Evolutionary conservation across 2,329 filamentous ascomycete species (phyloP).

Genomic region (Aspergillus niger): DNA sequence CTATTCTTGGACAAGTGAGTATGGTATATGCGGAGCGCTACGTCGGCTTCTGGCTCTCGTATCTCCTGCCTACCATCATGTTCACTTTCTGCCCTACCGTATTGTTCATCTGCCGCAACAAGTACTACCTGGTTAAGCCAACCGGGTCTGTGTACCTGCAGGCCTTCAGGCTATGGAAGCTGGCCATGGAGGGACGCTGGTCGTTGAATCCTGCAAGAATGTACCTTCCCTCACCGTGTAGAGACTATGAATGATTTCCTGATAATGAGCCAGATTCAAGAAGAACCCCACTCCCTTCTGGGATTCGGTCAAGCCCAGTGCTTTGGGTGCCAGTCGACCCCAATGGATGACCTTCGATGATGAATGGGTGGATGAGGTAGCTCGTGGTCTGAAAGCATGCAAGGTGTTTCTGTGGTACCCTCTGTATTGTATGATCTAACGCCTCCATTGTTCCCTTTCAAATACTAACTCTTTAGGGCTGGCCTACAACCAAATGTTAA

Average conservation of each 20-base stretch:
- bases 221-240: conserved; percentile 34
- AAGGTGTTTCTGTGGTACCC: conserved; percentile 66
- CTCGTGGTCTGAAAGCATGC: conserved; percentile 69
- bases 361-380: conserved; percentile 77
- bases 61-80: conserved; percentile 65
- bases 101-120: conserved; percentile 60
- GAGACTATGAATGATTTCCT: too few relatives aligned
- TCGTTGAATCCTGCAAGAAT: conserved; percentile 62
- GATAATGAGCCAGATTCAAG: conserved; percentile 13
- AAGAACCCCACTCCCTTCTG: conserved; percentile 24
- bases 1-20: conserved; percentile 61
- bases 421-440: conserved; percentile 44
- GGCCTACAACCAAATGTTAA: conserved; percentile 57
- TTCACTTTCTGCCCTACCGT: conserved; percentile 66
- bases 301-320: conserved; percentile 37
- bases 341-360: conserved; percentile 78
- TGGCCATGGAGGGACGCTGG: conserved; percentile 66
- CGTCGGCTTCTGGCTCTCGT: conserved; percentile 74
- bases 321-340: conserved; percentile 26
- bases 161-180: conserved; percentile 61
- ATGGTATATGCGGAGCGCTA: conserved; percentile 78
- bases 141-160: conserved; percentile 72
- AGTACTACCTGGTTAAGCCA: conserved; percentile 66
- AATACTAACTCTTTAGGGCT: conserved; percentile 33
- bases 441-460: not conserved